Conservation (phyloP, 2,329 filamentous ascomycete genomes). For the Ophiognomonia clavigignenti-juglandacearum region DNA sequence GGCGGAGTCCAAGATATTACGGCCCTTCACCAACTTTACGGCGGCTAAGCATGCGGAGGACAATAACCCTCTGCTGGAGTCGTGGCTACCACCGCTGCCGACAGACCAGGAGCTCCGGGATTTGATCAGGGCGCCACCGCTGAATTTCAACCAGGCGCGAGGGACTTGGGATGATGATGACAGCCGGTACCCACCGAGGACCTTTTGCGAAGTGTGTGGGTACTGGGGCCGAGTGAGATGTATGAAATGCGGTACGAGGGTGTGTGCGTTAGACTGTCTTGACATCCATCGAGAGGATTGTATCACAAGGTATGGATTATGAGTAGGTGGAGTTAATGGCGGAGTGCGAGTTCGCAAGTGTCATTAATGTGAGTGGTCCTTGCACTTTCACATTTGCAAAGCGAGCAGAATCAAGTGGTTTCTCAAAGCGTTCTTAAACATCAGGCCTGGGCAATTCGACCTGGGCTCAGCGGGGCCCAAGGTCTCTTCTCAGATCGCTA, state of each 20-base stretch:
- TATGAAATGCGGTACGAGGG: conserved; percentile 70
- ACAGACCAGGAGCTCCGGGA: conserved; percentile 57
- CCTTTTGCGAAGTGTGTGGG: conserved; percentile 75
- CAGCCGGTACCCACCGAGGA: conserved; percentile 20
- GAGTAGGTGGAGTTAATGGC: conserved; percentile 11
- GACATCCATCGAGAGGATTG: conserved; percentile 68
- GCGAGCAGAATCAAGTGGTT: too few relatives aligned
- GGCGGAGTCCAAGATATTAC: conserved; percentile 29
- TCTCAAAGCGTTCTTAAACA: too few relatives aligned
- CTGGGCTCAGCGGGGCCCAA: too few relatives aligned
- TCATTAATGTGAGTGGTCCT: too few relatives aligned
- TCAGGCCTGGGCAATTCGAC: too few relatives aligned
- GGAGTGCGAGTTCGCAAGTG: too few relatives aligned
- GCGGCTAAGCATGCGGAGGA: conserved; percentile 43
- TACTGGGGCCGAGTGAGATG: conserved; percentile 77
- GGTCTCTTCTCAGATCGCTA: too few relatives aligned
- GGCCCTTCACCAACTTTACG: conserved; percentile 26
- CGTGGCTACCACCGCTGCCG: conserved; percentile 53
- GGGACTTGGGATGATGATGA: conserved; percentile 39
- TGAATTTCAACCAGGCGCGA: conserved; percentile 63
- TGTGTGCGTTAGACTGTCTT: conserved; percentile 74
- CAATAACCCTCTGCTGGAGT: conserved; percentile 52
- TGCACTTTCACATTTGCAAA: too few relatives aligned
- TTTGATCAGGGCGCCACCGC: conserved; percentile 58
- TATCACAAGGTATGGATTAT: conserved; percentile 57